Conservation (phyloP, 1,139 yeast species). For the Yamadazyma atmosphaerica region DNA sequence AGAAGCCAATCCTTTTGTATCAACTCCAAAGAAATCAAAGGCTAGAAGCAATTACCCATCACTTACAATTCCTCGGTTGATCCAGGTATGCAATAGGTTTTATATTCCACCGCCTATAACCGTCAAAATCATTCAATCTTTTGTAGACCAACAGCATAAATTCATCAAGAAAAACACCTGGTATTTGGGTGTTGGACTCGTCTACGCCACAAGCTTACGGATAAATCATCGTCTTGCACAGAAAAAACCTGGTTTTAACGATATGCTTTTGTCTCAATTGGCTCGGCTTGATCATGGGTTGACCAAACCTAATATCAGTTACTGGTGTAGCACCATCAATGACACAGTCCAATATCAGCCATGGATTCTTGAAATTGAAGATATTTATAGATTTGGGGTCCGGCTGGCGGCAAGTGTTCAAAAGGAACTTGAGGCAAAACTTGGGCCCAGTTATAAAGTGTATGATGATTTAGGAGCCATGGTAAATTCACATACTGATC, state of each 20-base stretch:
- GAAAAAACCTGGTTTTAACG: conserved; percentile 48
- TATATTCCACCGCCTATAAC: conserved; percentile 58
- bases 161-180: conserved; percentile 58
- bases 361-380: conserved; percentile 54
- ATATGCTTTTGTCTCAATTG: conserved; percentile 49
- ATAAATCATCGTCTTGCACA: conserved; percentile 50
- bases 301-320: conserved; percentile 45
- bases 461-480: conserved; percentile 36
- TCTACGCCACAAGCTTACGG: conserved; percentile 57
- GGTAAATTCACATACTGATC: conserved; percentile 33
- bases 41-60: conserved; percentile 1
- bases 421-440: conserved; percentile 30
- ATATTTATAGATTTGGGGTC: conserved; percentile 34
- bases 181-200: conserved; percentile 67
- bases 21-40: conserved; percentile 5
- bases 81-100: conserved; percentile 62
- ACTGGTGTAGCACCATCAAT: conserved; percentile 54
- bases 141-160: conserved; percentile 49
- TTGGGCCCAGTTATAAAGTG: conserved; percentile 35
- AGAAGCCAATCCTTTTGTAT: conserved; percentile 7
- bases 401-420: conserved; percentile 20
- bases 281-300: conserved; percentile 53
- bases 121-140: conserved; percentile 50
- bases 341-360: conserved; percentile 53
- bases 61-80: conserved; percentile 46